Evolutionary conservation across 805 yeast genomes (phyloP).

Genomic region (Saccharomycopsis babjevae): DNA sequence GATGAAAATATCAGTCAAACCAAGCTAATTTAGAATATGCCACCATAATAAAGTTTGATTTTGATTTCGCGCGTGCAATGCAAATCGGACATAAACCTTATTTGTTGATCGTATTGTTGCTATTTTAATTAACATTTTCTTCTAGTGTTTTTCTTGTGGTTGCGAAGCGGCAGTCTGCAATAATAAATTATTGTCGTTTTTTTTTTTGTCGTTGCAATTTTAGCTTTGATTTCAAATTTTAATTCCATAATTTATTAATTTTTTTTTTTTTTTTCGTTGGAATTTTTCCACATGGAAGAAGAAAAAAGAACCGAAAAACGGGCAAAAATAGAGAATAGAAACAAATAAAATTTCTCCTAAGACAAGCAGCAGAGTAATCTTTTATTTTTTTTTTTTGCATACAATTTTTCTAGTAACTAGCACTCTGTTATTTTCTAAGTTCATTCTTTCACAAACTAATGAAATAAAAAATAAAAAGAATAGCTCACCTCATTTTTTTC

Average conservation of each 20-base stretch:
- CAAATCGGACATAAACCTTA: not conserved
- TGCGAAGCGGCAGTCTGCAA: not conserved
- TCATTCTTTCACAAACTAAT: too few relatives aligned
- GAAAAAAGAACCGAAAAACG: not conserved
- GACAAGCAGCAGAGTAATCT: too few relatives aligned
- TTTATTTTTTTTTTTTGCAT: too few relatives aligned
- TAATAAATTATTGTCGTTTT: not conserved
- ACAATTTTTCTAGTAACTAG: too few relatives aligned
- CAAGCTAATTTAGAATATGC: too few relatives aligned
- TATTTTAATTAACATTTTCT: not conserved
- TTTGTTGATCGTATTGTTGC: not conserved
- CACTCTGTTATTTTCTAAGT: too few relatives aligned
- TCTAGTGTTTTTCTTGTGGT: not conserved
- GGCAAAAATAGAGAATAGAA: not conserved
- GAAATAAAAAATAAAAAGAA: too few relatives aligned
- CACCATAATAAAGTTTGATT: not conserved
- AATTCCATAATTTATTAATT: not conserved
- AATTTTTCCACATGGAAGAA: not conserved
- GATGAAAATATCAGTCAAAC: too few relatives aligned
- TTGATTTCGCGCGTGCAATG: not conserved
- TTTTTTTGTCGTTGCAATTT: not conserved
- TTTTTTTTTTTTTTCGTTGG: not conserved
- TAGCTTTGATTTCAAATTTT: not conserved
- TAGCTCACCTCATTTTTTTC: too few relatives aligned
- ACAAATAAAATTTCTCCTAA: too few relatives aligned